phyloP scores from a whole-genome alignment of 2,329 filamentous ascomycete genomes.

The Seiridium unicorne region DNA sequence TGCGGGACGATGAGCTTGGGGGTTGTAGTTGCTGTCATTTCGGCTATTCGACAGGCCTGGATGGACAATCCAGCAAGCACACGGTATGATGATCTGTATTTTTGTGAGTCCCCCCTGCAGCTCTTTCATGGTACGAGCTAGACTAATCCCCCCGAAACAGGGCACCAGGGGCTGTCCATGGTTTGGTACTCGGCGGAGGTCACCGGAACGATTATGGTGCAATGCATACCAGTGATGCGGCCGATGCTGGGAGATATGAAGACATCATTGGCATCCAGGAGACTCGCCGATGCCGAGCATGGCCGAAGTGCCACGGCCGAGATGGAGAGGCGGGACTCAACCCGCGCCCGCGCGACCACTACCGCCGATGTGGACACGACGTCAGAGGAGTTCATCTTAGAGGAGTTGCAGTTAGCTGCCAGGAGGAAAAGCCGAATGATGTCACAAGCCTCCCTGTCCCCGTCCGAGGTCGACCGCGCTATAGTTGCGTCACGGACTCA shows the following conservation, averaged over 20 bases:
- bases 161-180: constrained; percentile 8
- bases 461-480: constrained; percentile 1
- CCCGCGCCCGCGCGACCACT: background rate
- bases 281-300: background rate
- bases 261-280: background rate
- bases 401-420: background rate
- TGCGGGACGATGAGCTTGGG: constrained; percentile 49
- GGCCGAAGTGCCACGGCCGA: background rate
- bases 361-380: background rate
- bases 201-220: constrained; percentile 7
- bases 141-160: background rate
- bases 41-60: constrained; percentile 47
- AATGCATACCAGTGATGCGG: constrained; percentile 7
- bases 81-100: constrained; percentile 41
- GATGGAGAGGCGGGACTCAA: background rate
- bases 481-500: background rate
- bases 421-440: background rate
- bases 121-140: no score
- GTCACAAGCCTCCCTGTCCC: background rate
- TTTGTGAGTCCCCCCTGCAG: constrained; percentile 29
- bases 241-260: background rate
- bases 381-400: background rate
- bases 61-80: constrained; percentile 42
- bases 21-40: constrained; percentile 41
- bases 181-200: constrained; percentile 8